Base-by-base conservation (phyloP, 108 stramenopile genomes). In the Epithemia pelagica region DNA sequence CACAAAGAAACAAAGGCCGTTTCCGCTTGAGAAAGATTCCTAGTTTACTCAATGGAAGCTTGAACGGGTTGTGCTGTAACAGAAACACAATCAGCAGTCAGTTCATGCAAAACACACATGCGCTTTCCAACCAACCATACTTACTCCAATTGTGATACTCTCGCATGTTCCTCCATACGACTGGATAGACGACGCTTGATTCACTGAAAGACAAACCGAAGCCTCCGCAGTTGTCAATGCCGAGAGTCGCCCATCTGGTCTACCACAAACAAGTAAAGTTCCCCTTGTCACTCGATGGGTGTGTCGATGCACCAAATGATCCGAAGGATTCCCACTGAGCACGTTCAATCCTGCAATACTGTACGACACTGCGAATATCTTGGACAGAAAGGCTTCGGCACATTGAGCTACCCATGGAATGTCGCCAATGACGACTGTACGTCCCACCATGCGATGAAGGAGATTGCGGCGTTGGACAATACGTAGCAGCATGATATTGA, bases 381-480 rank as follows among this genome's bases (percentile, higher is more conserved):
- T 94, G 58, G 77, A 77, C 33, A 89, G 62, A 72, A 87, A 94
- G 10, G 84, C 87, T 64, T 94, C 92, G 1, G 82, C 80, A 18
- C 80, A 65, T 68, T 89, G 88, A 24, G 85, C 83, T 52, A 74
- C 85, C 83, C 85, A 86, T 24, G 88, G 86, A 28, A 81, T 78
- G 74, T 94, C 92, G n/a, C 82, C 92, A 59, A 94, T 82, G 2
- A 88, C 87, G 19, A 90, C 82, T 19, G 92, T 94, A 2, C 92
- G 73, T 7, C 83, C 84, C 22, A 88, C 92, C 80, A 89, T 85
- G 2, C 92, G 78, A 56, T 89, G 88, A 8, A 61, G 46, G 29
- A 89, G 37, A 32, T 81, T 68, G 18, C 92, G 79, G 10, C 89
- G 75, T 69, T 90, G 78, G 20, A 76, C 23, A 46, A 86, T 32